Conservation (phyloP, 164 flowering plant species). For the Saururus chinensis region DNA sequence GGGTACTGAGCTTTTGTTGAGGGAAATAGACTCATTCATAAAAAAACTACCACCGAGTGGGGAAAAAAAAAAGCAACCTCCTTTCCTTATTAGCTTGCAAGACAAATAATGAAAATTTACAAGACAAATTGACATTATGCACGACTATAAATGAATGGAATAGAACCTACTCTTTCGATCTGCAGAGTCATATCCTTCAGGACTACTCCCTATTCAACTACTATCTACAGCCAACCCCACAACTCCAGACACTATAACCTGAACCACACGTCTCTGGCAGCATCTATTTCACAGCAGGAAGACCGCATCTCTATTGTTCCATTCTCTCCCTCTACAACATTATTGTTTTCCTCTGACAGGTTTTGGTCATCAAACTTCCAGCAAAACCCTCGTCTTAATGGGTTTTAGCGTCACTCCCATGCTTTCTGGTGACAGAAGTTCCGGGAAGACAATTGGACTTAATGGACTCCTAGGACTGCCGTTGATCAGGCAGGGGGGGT, state of each 20-base stretch:
- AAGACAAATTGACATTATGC: conserved; percentile 1
- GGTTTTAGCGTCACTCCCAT: conserved; percentile 98
- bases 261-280: not conserved
- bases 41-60: too few species aligned
- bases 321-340: too few species aligned
- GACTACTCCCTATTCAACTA: not conserved
- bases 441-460: conserved; percentile 81
- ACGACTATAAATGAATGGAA: conserved; percentile 55
- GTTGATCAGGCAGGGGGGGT: conserved; percentile 39
- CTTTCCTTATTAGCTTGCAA: too few species aligned
- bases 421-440: conserved; percentile 93
- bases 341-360: too few species aligned
- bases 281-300: not conserved
- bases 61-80: too few species aligned
- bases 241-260: not conserved
- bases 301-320: not conserved
- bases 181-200: not conserved
- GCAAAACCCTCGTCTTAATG: conserved; percentile 59
- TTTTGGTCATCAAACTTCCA: conserved; percentile 1
- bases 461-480: conserved; percentile 90
- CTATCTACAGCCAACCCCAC: not conserved
- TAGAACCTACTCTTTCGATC: conserved; percentile 7
- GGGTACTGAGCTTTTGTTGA: too few species aligned
- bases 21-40: too few species aligned
- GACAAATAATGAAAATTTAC: conserved; percentile 24